A percentile compares a stretch with the other conserved stretches of the same genome.
Conservation (phyloP, 2,329 filamentous ascomycete species). For the Pseudonectria buxi region DNA sequence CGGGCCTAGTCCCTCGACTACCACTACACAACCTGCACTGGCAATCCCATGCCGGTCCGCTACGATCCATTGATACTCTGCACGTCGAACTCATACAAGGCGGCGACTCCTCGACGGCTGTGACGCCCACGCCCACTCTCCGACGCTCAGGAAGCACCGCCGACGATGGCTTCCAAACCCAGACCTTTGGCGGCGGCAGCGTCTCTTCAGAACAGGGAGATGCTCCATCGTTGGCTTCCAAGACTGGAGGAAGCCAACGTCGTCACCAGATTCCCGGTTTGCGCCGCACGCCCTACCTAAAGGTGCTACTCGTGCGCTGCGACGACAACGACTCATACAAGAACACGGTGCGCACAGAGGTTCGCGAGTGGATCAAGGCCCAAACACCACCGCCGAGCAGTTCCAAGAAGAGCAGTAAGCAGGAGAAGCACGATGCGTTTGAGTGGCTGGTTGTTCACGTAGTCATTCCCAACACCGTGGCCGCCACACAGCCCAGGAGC, state of each 20-base stretch:
- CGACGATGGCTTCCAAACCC: slow-evolving; percentile 57
- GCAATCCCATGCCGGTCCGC: slow-evolving; percentile 87
- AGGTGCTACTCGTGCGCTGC: slow-evolving; percentile 81
- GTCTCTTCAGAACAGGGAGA: slow-evolving; percentile 34
- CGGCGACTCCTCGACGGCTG: slow-evolving; percentile 39
- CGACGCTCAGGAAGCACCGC: slow-evolving; percentile 28
- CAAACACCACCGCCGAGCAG: slow-evolving; percentile 56
- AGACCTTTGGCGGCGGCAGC: slow-evolving; percentile 39
- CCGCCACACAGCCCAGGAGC: slow-evolving; percentile 68
- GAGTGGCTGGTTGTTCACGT: slow-evolving; percentile 95
- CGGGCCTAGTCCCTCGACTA: slow-evolving; percentile 69
- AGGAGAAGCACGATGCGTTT: slow-evolving; percentile 92
- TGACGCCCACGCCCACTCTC: slow-evolving; percentile 24
- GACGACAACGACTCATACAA: slow-evolving; percentile 97
- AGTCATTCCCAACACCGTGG: slow-evolving; percentile 76
- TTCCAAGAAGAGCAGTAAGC: slow-evolving; percentile 52
- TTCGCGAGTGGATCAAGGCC: slow-evolving; percentile 86
- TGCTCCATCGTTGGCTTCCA: slow-evolving; percentile 24
- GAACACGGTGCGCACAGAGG: slow-evolving; percentile 63
- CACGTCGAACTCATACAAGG: slow-evolving; percentile 79
- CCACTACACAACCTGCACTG: slow-evolving; percentile 91
- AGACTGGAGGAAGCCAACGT: slow-evolving; percentile 38
- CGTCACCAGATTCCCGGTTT: slow-evolving; percentile 94
- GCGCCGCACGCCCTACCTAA: slow-evolving; percentile 87
- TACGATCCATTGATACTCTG: slow-evolving; percentile 88